Evolutionary conservation across 352 stramenopile species (phyloP).

Genomic region (Pythium diclinum): DNA sequence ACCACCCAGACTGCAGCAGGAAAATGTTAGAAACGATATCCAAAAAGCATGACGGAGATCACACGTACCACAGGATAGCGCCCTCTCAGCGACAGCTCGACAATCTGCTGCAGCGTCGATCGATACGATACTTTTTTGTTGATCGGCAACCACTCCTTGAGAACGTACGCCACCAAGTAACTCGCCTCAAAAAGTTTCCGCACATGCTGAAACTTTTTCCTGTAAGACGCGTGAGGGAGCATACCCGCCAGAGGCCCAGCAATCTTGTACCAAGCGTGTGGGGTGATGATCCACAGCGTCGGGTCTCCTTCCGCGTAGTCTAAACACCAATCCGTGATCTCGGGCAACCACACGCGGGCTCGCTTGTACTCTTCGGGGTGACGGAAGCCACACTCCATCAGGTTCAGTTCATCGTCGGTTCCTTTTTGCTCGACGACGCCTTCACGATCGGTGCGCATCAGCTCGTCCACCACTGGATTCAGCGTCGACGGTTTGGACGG

Average conservation of each 20-base stretch:
- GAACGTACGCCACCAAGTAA: constrained; percentile 80
- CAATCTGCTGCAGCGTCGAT: constrained; percentile 78
- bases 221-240: constrained; percentile 68
- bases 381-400: constrained; percentile 78
- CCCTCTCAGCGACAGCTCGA: constrained; percentile 66
- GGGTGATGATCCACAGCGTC: constrained; percentile 83
- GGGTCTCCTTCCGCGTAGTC: constrained; percentile 83
- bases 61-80: constrained; percentile 69
- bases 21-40: background rate
- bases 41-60: background rate
- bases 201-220: constrained; percentile 69
- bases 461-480: constrained; percentile 56
- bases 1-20: constrained; percentile 60
- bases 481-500: constrained; percentile 30
- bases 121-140: constrained; percentile 86
- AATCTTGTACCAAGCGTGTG: constrained; percentile 83
- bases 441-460: constrained; percentile 73
- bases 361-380: constrained; percentile 62
- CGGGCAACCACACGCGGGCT: constrained; percentile 70
- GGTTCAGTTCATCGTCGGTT: constrained; percentile 62
- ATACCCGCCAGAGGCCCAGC: constrained; percentile 72
- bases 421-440: constrained; percentile 44
- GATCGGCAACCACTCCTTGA: constrained; percentile 83
- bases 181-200: constrained; percentile 78
- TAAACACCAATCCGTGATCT: constrained; percentile 87